phyloP scores from a whole-genome alignment of 208 protist species.

The Wallacemonas collosoma region DNA sequence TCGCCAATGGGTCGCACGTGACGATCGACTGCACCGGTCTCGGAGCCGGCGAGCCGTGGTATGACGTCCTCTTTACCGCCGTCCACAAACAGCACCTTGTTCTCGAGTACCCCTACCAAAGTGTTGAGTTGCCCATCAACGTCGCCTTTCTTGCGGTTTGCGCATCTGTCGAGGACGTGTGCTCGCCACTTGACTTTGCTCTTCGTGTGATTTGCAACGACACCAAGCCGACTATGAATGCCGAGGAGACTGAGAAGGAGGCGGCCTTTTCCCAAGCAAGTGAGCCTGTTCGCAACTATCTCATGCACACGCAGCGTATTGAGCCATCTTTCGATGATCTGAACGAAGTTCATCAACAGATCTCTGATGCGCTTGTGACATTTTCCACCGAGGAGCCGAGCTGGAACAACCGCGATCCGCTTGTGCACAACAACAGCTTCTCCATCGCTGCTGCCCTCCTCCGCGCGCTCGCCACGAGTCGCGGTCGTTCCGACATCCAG shows the following conservation, averaged over 20 bases:
- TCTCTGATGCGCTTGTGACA: conserved; percentile 43
- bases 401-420: conserved; percentile 80
- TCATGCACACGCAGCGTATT: conserved; percentile 40
- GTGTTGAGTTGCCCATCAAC: conserved; percentile 61
- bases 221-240: conserved; percentile 5
- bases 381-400: conserved; percentile 32
- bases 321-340: conserved; percentile 17
- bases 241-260: conserved; percentile 16
- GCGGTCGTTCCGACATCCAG: conserved; percentile 43
- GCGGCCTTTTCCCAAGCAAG: conserved; percentile 5
- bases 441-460: conserved; percentile 67
- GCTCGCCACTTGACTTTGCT: conserved; percentile 41
- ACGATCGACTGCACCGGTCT: conserved; percentile 64
- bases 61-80: conserved; percentile 55
- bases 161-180: conserved; percentile 17
- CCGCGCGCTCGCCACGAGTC: conserved; percentile 60
- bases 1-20: conserved; percentile 84
- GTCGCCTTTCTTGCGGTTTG: conserved; percentile 63
- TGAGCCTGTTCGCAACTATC: conserved; percentile 40
- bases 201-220: conserved; percentile 35
- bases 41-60: conserved; percentile 23
- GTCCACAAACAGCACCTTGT: conserved; percentile 68
- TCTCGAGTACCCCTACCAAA: conserved; percentile 76
- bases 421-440: conserved; percentile 89
- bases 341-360: conserved; percentile 15